Evolutionary conservation across 139 green algal species (phyloP).

Genomic region (Chlorella ohadii): DNA sequence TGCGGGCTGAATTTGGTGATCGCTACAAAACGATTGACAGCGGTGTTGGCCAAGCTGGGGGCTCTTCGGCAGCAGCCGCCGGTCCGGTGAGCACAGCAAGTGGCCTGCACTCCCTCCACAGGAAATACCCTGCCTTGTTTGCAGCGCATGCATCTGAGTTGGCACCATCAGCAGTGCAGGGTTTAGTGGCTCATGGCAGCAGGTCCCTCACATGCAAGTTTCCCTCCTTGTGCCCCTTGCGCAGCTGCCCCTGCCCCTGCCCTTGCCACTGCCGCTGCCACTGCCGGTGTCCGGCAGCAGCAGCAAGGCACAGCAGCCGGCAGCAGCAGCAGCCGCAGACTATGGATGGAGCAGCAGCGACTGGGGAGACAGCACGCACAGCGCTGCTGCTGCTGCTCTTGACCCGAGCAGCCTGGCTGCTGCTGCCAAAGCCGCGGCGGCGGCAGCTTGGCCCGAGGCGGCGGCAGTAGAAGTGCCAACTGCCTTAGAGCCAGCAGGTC

Average conservation of each 20-base stretch:
- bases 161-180: no score
- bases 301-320: not conserved
- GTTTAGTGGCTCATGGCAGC: no score
- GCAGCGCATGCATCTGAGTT: no score
- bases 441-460: no score
- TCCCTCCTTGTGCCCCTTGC: not conserved
- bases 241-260: constrained; percentile 6
- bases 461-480: not conserved
- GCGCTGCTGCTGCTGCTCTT: not conserved
- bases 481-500: not conserved
- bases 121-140: no score
- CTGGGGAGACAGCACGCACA: not conserved
- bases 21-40: not conserved
- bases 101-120: no score
- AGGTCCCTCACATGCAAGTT: no score
- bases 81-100: no score
- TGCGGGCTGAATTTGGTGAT: not conserved
- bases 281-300: not conserved
- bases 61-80: not conserved
- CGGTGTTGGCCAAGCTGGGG: not conserved
- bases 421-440: not conserved
- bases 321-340: not conserved
- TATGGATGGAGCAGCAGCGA: not conserved
- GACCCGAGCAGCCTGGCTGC: no score
- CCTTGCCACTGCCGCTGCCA: not conserved